Base-by-base conservation (phyloP, 768 basidiomycete species). In the Lactarius quietus region DNA sequence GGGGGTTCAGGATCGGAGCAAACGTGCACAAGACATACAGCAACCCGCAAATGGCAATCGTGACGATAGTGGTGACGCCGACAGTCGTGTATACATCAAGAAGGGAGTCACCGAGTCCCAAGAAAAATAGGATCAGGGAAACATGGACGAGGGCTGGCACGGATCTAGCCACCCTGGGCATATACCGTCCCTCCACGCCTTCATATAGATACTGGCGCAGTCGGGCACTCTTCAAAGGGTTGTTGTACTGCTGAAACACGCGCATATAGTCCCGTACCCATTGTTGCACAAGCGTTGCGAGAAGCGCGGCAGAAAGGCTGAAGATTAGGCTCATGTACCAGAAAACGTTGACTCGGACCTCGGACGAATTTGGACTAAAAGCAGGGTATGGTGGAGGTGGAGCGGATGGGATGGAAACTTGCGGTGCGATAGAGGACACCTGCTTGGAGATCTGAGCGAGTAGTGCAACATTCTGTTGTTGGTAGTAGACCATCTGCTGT, bases 121-220 rank as follows among this genome's bases (percentile, higher is more conserved):
- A 75, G 71, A 86, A 78, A 72, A 84, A 83, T 9, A 83, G 73
- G 23, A 82, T 76, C 15, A 83, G 74, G 2, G 82, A 80, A 10
- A 80, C 72, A 65, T 84, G 83, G 26, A 84, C 76, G 14, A 83
- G 76, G 26, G 78, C 73, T 1, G 82, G 83, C 31, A 84, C 79
- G 15, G 74, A 66, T 41, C 78, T 76, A 2, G 82, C 78, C 9
- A 83, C 70, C 3, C 74, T 70, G 10, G 76, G 70, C 73, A 83
- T 77, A 14, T 73, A n/a, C n/a, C n/a, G n/a, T n/a, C n/a, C n/a
- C n/a, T n/a, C n/a, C n/a, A n/a, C n/a, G n/a, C n/a, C n/a, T n/a
- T n/a, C n/a, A n/a, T n/a, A n/a, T n/a, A n/a, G n/a, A n/a, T n/a
- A n/a, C n/a, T n/a, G n/a, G n/a, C n/a, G n/a, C n/a, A n/a, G n/a